Evolutionary conservation across 2,329 filamentous ascomycete genomes (phyloP).

Genomic region (Cytospora paraplurivora): DNA sequence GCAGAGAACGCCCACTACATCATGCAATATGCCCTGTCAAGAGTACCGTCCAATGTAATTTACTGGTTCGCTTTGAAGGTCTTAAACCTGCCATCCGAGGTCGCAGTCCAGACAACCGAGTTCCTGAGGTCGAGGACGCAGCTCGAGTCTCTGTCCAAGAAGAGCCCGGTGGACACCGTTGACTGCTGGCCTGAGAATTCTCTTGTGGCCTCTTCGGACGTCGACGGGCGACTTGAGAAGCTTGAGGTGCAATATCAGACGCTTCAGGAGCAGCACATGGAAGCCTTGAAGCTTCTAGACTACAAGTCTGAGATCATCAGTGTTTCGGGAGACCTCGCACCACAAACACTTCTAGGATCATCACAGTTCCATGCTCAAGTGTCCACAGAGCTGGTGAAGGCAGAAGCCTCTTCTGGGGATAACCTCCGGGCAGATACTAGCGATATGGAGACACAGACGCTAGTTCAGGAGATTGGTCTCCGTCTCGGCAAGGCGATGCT

Average conservation of each 20-base stretch:
- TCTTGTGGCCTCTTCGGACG: background rate
- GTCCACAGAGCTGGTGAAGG: background rate
- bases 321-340: constrained; percentile 3
- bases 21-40: constrained; percentile 22
- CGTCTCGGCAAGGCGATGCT: constrained; percentile 25
- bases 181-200: background rate
- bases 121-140: constrained; percentile 26
- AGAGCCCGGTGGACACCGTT: too few species aligned
- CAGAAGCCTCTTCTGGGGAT: background rate
- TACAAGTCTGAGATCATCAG: constrained; percentile 1
- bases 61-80: constrained; percentile 28
- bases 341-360: background rate
- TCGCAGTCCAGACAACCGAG: constrained; percentile 22
- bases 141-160: background rate
- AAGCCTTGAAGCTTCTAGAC: constrained; percentile 13
- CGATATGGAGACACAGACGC: constrained; percentile 1
- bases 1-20: constrained; percentile 26
- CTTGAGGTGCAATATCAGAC: constrained; percentile 23
- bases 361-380: background rate
- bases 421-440: background rate
- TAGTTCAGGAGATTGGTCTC: constrained; percentile 22
- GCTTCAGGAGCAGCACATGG: constrained; percentile 21
- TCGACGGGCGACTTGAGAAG: constrained; percentile 26
- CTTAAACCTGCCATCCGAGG: constrained; percentile 18
- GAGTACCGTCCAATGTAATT: constrained; percentile 18